Conservation (phyloP, 129 eudicot species). For the Artemisia tridentata region DNA sequence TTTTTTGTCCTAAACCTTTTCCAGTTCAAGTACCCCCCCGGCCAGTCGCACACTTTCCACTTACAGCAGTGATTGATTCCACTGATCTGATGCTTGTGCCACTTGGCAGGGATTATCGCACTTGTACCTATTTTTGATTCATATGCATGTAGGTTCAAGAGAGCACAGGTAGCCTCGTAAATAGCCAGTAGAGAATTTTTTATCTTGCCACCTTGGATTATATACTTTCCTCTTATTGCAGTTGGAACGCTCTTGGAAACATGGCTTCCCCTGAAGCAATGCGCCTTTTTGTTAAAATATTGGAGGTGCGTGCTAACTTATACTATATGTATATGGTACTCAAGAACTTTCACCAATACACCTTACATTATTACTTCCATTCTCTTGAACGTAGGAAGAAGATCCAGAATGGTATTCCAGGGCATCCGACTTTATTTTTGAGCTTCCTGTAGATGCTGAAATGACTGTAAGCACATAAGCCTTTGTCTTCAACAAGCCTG, state of each 20-base stretch:
- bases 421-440: slow-evolving; percentile 56
- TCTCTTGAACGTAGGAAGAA: slow-evolving; percentile 69
- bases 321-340: slow-evolving; percentile 6
- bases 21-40: no score
- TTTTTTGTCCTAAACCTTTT: no score
- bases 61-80: no score
- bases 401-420: slow-evolving; percentile 99
- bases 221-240: slow-evolving; percentile 35
- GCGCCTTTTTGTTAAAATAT: slow-evolving; percentile 94
- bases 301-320: slow-evolving; percentile 57
- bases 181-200: background rate
- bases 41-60: no score
- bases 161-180: background rate
- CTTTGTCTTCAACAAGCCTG: no score
- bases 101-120: no score
- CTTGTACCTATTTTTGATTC: no score
- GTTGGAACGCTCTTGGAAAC: slow-evolving; percentile 94
- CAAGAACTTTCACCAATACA: background rate
- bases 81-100: no score
- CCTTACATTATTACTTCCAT: background rate
- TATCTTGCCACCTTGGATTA: background rate
- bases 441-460: slow-evolving; percentile 69
- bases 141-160: no score
- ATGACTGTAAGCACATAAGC: slow-evolving; percentile 55
- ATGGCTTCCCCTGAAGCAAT: slow-evolving; percentile 97